phyloP scores from a whole-genome alignment of 1,284 basidiomycete species.

The Anthracocystis panici-leucophaei region DNA sequence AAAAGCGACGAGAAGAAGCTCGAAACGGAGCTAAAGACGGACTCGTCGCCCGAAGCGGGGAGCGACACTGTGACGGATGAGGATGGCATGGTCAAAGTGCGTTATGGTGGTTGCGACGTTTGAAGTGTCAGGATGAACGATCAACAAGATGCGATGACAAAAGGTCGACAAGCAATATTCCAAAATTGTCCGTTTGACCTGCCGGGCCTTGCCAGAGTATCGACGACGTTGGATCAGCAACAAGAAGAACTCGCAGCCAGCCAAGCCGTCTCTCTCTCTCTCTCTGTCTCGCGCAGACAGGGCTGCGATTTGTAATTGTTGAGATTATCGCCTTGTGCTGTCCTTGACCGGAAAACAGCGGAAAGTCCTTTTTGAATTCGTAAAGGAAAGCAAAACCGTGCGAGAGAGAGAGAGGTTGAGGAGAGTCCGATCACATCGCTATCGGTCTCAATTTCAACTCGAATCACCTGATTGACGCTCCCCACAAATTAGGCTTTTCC shows the following conservation, averaged over 20 bases:
- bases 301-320: constrained; percentile 35
- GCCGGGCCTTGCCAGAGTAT: neutral
- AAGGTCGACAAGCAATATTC: constrained; percentile 14
- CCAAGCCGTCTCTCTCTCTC: constrained; percentile 1
- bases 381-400: neutral
- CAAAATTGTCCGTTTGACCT: constrained; percentile 18
- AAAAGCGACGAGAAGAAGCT: constrained; percentile 58
- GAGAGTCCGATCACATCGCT: constrained; percentile 16
- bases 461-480: neutral
- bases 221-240: neutral
- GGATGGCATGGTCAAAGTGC: constrained; percentile 40
- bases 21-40: constrained; percentile 51
- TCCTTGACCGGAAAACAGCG: constrained; percentile 23
- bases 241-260: constrained; percentile 6
- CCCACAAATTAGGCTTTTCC: neutral
- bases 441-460: constrained; percentile 4
- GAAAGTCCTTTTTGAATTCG: constrained; percentile 1
- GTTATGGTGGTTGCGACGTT: constrained; percentile 4
- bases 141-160: constrained; percentile 1
- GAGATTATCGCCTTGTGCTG: neutral
- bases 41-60: constrained; percentile 43
- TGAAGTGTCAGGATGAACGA: constrained; percentile 7
- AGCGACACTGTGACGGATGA: constrained; percentile 47
- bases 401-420: constrained; percentile 23
- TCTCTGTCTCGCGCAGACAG: neutral